These are phyloP conservation scores for Parsonsia alboflavescens DNA, from an alignment of 257 asterid species.

Conservation along the genomic window DNA sequence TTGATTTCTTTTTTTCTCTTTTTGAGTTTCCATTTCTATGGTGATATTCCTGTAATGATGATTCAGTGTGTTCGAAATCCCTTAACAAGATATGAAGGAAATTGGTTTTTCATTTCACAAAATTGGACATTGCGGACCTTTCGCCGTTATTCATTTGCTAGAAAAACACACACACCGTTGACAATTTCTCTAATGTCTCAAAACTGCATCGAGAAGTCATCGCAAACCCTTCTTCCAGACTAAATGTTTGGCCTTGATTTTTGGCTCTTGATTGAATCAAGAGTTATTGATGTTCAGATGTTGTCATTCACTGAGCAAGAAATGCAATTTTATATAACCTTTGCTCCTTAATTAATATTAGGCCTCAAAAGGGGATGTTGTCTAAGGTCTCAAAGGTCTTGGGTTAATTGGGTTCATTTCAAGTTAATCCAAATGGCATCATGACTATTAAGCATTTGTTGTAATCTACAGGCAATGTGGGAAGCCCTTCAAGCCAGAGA, in stretches of 20 bases:
- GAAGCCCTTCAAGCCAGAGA: conserved; percentile 83
- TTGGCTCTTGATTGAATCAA: neutral
- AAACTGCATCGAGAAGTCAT: neutral
- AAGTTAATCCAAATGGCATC: neutral
- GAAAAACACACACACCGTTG: neutral
- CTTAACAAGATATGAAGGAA: neutral
- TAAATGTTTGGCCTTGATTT: too few species aligned
- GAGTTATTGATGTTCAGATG: neutral
- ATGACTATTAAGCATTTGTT: neutral
- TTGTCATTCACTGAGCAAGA: neutral
- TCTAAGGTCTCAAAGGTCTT: neutral
- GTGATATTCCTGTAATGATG: neutral
- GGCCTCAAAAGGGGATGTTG: neutral
- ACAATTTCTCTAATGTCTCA: neutral
- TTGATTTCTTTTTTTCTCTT: neutral
- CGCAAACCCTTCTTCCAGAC: neutral
- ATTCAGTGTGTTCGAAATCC: neutral
- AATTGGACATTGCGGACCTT: neutral
- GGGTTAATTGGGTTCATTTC: neutral
- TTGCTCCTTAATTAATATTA: neutral
- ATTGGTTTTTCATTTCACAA: neutral
- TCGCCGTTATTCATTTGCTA: too few species aligned
- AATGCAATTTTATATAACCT: too few species aligned
- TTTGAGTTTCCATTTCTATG: neutral
- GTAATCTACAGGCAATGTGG: conserved; percentile 60